phyloP scores from a whole-genome alignment of 2,329 filamentous ascomycete genomes.

The Cladobotryum mycophilum region DNA sequence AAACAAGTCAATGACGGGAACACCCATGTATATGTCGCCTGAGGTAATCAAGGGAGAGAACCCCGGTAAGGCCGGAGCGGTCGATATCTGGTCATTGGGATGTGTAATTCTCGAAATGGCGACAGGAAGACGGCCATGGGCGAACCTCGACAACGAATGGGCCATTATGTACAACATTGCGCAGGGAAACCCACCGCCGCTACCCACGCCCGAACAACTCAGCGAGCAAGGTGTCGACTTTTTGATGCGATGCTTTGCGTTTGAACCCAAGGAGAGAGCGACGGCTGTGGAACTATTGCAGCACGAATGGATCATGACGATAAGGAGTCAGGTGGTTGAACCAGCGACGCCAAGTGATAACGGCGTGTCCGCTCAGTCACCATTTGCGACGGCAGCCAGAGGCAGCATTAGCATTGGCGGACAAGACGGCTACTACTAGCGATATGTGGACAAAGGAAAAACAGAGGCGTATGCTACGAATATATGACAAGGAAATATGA shows the following conservation, averaged over 20 bases:
- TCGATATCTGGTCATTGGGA: conserved; percentile 93
- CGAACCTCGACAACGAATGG: conserved; percentile 96
- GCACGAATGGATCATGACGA: conserved; percentile 80
- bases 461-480: neutral
- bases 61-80: conserved; percentile 72
- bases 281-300: conserved; percentile 85
- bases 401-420: conserved; percentile 17
- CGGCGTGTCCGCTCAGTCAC: conserved; percentile 35
- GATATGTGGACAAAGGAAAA: neutral
- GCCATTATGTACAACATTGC: conserved; percentile 99
- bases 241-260: conserved; percentile 75
- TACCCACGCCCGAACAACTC: conserved; percentile 77
- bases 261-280: conserved; percentile 71
- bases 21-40: conserved; percentile 99
- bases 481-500: no score
- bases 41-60: conserved; percentile 93
- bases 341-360: conserved; percentile 56
- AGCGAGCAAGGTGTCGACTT: conserved; percentile 83
- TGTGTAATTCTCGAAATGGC: conserved; percentile 98
- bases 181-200: conserved; percentile 84
- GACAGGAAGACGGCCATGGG: conserved; percentile 90
- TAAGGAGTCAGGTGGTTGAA: conserved; percentile 59
- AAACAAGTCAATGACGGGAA: conserved; percentile 93
- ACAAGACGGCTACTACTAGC: conserved; percentile 20
- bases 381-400: conserved; percentile 25